A percentile compares a stretch with the other conserved stretches of the same genome.
Evolutionary conservation across 202 grass and related monocot species (phyloP).

Genomic region (Miscanthus sacchariflorus): DNA sequence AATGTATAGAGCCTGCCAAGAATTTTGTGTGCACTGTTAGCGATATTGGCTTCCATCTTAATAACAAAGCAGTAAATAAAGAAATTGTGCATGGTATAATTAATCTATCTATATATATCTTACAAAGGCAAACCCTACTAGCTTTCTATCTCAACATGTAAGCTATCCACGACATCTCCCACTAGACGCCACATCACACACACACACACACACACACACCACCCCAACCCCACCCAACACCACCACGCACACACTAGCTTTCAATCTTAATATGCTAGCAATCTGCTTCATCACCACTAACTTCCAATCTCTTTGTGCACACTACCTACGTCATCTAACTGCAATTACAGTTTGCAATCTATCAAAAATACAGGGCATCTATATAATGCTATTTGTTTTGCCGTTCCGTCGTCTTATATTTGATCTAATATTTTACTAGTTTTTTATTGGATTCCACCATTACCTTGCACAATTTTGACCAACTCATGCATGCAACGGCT

Average conservation of each 20-base stretch:
- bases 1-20: constrained; percentile 94
- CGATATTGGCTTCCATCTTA: not conserved
- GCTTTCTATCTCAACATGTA: not conserved
- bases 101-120: not conserved
- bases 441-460: no score
- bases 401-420: not conserved
- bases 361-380: not conserved
- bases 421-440: not conserved
- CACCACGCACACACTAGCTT: no score
- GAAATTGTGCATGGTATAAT: not conserved
- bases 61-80: constrained; percentile 16
- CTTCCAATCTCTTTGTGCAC: not conserved
- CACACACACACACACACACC: no score
- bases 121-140: not conserved
- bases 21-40: constrained; percentile 5
- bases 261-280: no score
- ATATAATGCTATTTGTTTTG: not conserved
- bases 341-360: not conserved
- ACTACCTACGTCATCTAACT: not conserved
- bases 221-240: no score
- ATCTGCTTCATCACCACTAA: not conserved
- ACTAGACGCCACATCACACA: not conserved
- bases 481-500: not conserved
- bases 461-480: no score
- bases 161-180: not conserved